Base-by-base conservation (phyloP, 805 yeast genomes). In the Yarrowia hollandica region DNA sequence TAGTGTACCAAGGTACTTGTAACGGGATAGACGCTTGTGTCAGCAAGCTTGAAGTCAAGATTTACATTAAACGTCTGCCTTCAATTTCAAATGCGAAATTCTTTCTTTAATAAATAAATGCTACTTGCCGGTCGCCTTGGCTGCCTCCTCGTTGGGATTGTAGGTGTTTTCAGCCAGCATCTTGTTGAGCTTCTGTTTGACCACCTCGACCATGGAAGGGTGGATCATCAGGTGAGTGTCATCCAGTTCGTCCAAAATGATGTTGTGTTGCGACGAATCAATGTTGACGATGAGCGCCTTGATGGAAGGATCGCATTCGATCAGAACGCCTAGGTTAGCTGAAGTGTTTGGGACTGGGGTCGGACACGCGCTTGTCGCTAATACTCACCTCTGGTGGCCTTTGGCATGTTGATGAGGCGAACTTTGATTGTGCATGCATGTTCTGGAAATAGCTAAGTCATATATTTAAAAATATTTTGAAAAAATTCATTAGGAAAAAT, bases 191-290 rank as follows among this genome's bases (percentile, higher is more conserved):
- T 92, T 96, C 56, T 73, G 75, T 65, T 90, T 92, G 50, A 92
- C 84, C 67, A 77, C 83, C 21, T 82, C 85, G 1, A 92, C 88
- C 72, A 85, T 87, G 34, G 82, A 80, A 28, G 85, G 86, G 64
- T 88, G 92, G 25, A 92, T 86, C 62, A 94, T 75, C 16, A 92
- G 72, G 71, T 94, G 98, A 1, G 94, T 88, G 44, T 91, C 97
- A 69, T 94, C 98, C 38, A 92, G 77, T 66, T 94, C 98, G 60
- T 82, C 84, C 18, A 83, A 71, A 5, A 83, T 81, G 30, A 94
- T 85, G 64, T 90, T 96, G 61, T 88, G 86, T 33, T 78, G 74
- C 23, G 82, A 81, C 0, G 89, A 75, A 71, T 94, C 98, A 39
- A 92, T 86, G 69, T 84, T 86, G 19, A 92, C 73, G 1, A 92